A percentile compares a stretch with the other conserved stretches of the same genome.
Evolutionary conservation across 129 eudicot species (phyloP).

Genomic region (Pittosporum tobira): DNA sequence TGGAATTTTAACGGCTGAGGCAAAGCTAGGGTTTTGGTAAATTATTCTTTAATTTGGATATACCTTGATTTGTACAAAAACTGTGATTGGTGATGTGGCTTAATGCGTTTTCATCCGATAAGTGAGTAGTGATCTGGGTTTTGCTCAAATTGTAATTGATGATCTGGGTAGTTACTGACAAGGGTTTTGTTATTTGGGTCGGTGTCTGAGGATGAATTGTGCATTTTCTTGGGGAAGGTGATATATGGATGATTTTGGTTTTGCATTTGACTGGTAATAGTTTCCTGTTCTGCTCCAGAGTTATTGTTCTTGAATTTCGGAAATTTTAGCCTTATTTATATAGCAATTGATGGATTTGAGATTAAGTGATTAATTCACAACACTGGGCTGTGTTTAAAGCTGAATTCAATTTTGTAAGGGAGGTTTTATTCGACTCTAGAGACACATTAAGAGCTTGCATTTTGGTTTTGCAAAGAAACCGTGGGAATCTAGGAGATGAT

Average conservation of each 20-base stretch:
- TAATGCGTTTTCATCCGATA: not conserved
- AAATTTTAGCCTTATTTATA: not conserved
- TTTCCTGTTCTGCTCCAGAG: not conserved
- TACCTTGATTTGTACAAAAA: no score
- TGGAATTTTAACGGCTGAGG: slow-evolving; percentile 1
- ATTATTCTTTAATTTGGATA: no score
- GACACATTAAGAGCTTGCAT: no score
- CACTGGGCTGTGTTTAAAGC: no score
- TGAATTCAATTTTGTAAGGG: not conserved
- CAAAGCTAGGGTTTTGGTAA: no score
- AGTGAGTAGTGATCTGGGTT: not conserved
- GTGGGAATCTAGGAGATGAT: not conserved
- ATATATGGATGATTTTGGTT: not conserved
- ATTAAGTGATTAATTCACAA: no score
- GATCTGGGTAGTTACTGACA: not conserved
- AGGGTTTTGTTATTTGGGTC: slow-evolving; percentile 9
- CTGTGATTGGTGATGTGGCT: slow-evolving; percentile 3
- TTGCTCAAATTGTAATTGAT: not conserved
- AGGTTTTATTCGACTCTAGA: not conserved
- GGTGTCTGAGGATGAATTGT: not conserved
- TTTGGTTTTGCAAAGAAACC: not conserved
- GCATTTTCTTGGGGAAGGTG: not conserved
- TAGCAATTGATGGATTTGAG: not conserved
- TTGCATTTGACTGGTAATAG: not conserved
- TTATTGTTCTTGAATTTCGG: not conserved